Base-by-base conservation (phyloP, 164 flowering plant genomes). In the Euptelea pleiosperma region DNA sequence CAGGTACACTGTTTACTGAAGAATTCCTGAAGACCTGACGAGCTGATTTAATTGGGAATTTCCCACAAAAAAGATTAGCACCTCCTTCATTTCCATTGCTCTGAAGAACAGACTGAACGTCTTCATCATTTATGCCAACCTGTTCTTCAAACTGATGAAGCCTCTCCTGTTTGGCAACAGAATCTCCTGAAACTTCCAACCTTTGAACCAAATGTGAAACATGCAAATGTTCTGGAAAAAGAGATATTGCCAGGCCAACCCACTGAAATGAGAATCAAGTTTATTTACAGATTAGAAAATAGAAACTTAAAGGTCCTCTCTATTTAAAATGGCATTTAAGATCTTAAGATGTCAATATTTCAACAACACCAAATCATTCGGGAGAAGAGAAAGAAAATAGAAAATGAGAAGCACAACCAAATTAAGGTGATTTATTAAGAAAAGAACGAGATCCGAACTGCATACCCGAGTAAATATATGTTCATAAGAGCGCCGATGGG, bases 381-480 rank as follows among this genome's bases (percentile, higher is more conserved):
- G 43, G 57, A 8, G 26, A 35, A 10, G 33, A 21, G 26, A 39
- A n/a, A 8, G 29, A 55, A 5, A 37, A 1, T 4, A 55, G 14
- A 25, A 55, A 14, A 15, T 5, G 31, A 25, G 21, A 6, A 25
- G 10, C 2, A 47, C 14, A 12, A 47, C 4, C 4, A 47, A 28
- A 3, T 26, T 47, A 12, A 47, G 30, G 51, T 25, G n/a, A 25
- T 2, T 12, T 47, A 22, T 9, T 26, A 19, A 37, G 43, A 55
- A 55, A 40, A 39, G 34, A 28, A 3, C 9, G 15, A 10, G 16
- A 31, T 51, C 19, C 0, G 16, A 55, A 40, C 8, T 28, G 14
- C 58, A 18, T 39, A 55, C 58, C 46, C 11, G 58, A 15, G 46
- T 14, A 41, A 19, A 55, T 40, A 55, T 55, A 55, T 55, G 31